These are phyloP conservation scores for Globomyces pollinis-pini DNA, from an alignment of 192 early-diverging fungal species.

Conservation along the genomic window DNA sequence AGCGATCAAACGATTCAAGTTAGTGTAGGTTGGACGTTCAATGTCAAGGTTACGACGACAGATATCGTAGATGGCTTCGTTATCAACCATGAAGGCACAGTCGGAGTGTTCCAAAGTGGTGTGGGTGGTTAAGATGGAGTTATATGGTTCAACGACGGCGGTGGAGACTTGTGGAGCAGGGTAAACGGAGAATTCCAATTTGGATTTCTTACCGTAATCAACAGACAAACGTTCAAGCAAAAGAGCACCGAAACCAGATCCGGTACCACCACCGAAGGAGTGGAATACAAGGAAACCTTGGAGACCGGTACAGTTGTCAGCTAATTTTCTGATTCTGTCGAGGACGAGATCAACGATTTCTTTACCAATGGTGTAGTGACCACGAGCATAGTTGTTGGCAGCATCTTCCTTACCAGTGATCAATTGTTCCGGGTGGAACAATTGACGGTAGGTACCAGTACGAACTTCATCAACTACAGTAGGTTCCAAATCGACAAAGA, in stretches of 20 bases:
- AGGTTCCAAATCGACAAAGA: slow-evolving; percentile 96
- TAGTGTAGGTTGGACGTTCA: slow-evolving; percentile 92
- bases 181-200: slow-evolving; percentile 99
- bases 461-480: slow-evolving; percentile 98
- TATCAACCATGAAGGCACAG: slow-evolving; percentile 99
- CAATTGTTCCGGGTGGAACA: slow-evolving; percentile 92
- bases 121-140: slow-evolving; percentile 99
- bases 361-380: slow-evolving; percentile 99
- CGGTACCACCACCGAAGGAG: slow-evolving; percentile 99
- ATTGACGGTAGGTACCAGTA: slow-evolving; percentile 92
- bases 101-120: slow-evolving; percentile 98
- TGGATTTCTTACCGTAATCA: slow-evolving; percentile 99
- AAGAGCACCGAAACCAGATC: slow-evolving; percentile 97
- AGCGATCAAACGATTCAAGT: slow-evolving; percentile 95
- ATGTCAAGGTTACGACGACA: slow-evolving; percentile 97
- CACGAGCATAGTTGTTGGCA: slow-evolving; percentile 99
- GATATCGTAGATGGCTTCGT: slow-evolving; percentile 99
- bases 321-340: slow-evolving; percentile 94
- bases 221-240: slow-evolving; percentile 97
- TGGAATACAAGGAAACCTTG: slow-evolving; percentile 99
- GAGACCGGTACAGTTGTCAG: slow-evolving; percentile 96
- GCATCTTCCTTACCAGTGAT: slow-evolving; percentile 99
- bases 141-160: slow-evolving; percentile 96
- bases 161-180: slow-evolving; percentile 96
- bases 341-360: slow-evolving; percentile 94